Conservation (phyloP, 208 protist species). For the Trypanosoma vivax region DNA sequence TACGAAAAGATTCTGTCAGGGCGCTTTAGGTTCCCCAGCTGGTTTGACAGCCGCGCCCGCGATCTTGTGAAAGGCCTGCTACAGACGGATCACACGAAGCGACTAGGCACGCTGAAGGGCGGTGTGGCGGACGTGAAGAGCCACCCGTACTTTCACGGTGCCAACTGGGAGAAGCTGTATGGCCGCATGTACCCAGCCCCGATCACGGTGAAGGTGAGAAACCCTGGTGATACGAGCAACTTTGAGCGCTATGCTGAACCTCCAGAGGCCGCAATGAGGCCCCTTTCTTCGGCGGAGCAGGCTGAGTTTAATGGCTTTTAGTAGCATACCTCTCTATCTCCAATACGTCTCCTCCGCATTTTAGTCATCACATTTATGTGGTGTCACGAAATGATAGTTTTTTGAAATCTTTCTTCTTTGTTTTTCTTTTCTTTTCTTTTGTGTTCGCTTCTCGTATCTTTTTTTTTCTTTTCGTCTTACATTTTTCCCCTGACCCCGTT, state of each 20-base stretch:
- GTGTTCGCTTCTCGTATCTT: neutral
- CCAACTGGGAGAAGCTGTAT: slow-evolving; percentile 70
- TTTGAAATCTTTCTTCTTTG: neutral
- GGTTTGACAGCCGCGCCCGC: slow-evolving; percentile 37
- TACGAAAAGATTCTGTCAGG: slow-evolving; percentile 75
- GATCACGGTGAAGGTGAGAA: slow-evolving; percentile 67
- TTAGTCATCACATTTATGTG: neutral
- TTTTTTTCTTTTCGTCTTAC: slow-evolving; percentile 4
- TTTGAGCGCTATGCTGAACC: slow-evolving; percentile 81
- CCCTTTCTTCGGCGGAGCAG: slow-evolving; percentile 65
- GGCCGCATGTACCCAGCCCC: slow-evolving; percentile 65
- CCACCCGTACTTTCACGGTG: slow-evolving; percentile 54
- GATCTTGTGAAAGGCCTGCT: slow-evolving; percentile 51
- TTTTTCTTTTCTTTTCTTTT: slow-evolving; percentile 1
- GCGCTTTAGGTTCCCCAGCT: slow-evolving; percentile 27
- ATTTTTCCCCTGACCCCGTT: slow-evolving; percentile 4
- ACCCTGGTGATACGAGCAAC: slow-evolving; percentile 72
- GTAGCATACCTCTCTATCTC: neutral
- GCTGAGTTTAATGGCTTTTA: slow-evolving; percentile 72
- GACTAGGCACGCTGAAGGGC: slow-evolving; percentile 34
- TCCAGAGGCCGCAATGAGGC: slow-evolving; percentile 43
- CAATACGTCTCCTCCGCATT: neutral
- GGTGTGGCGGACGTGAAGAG: slow-evolving; percentile 27
- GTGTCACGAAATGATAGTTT: neutral
- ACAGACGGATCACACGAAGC: slow-evolving; percentile 37